A percentile compares a stretch with the other conserved stretches of the same genome.
phyloP scores from a whole-genome alignment of 176 grass and related monocot species.

The Microstegium vimineum region DNA sequence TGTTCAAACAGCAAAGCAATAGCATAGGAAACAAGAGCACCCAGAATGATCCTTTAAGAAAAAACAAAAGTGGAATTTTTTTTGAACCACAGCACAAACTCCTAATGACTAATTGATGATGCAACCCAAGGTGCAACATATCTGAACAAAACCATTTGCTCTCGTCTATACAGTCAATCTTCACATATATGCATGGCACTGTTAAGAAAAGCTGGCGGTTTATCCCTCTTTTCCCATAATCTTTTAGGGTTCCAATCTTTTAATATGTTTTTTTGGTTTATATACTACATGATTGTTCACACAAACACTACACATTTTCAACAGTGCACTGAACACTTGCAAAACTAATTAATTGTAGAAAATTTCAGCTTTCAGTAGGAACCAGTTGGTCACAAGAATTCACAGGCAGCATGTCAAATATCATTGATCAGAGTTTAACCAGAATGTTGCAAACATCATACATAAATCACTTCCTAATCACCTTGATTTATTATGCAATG shows the following conservation, averaged over 20 bases:
- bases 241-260: background rate
- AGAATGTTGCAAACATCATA: conserved; percentile 13
- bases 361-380: background rate
- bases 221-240: conserved; percentile 5
- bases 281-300: background rate
- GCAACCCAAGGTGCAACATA: background rate
- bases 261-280: background rate
- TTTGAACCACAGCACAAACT: background rate
- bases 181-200: background rate
- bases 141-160: background rate
- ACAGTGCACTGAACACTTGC: background rate
- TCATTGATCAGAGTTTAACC: background rate
- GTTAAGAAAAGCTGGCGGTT: background rate
- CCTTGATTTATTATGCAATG: conserved; percentile 10
- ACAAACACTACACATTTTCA: background rate
- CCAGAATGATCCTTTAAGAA: background rate
- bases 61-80: background rate
- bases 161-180: background rate
- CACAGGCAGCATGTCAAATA: background rate
- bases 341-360: conserved; percentile 2
- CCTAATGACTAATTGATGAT: background rate
- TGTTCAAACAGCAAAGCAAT: background rate
- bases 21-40: background rate
- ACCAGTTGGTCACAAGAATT: background rate
- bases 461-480: background rate